Evolutionary conservation across 2,329 filamentous ascomycete species (phyloP).

Genomic region (Pseudohalonectria lignicola): DNA sequence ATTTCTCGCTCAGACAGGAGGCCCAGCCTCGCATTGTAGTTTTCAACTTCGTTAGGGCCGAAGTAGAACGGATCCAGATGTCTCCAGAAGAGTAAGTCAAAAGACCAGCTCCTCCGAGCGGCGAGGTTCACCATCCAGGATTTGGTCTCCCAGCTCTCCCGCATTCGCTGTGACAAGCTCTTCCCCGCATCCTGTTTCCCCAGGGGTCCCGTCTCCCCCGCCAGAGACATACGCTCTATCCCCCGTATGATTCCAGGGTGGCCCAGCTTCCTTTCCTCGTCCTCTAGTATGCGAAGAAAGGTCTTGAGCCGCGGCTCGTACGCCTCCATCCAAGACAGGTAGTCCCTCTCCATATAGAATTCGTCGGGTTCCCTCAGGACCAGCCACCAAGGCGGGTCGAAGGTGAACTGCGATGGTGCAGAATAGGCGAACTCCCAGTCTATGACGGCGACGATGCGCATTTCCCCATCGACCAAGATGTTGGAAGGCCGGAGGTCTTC

Average conservation of each 20-base stretch:
- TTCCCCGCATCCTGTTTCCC: background rate
- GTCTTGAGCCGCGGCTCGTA: constrained; percentile 21
- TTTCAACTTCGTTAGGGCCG: no score
- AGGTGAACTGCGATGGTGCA: constrained; percentile 17
- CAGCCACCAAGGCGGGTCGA: constrained; percentile 24
- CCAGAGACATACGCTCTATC: no score
- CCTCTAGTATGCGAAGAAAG: constrained; percentile 20
- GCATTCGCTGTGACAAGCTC: constrained; percentile 11
- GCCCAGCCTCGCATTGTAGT: constrained; percentile 17
- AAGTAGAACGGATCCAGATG: constrained; percentile 14
- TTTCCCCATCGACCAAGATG: constrained; percentile 17
- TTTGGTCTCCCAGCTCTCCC: constrained; percentile 13
- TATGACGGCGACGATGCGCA: constrained; percentile 19
- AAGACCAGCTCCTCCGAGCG: constrained; percentile 14
- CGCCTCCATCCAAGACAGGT: constrained; percentile 16
- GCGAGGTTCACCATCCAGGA: constrained; percentile 15
- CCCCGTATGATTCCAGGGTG: no score
- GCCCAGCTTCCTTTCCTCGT: no score
- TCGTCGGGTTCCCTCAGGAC: constrained; percentile 16
- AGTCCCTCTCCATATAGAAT: constrained; percentile 21
- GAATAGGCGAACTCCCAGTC: constrained; percentile 28
- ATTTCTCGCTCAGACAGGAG: constrained; percentile 15
- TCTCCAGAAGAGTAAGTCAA: constrained; percentile 17
- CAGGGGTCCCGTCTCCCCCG: no score
- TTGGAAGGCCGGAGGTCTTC: constrained; percentile 20